Evolutionary conservation across 2,329 filamentous ascomycete genomes (phyloP), one percentile per base, ranked within the genome.

Genomic region (Fusarium burgessii): DNA sequence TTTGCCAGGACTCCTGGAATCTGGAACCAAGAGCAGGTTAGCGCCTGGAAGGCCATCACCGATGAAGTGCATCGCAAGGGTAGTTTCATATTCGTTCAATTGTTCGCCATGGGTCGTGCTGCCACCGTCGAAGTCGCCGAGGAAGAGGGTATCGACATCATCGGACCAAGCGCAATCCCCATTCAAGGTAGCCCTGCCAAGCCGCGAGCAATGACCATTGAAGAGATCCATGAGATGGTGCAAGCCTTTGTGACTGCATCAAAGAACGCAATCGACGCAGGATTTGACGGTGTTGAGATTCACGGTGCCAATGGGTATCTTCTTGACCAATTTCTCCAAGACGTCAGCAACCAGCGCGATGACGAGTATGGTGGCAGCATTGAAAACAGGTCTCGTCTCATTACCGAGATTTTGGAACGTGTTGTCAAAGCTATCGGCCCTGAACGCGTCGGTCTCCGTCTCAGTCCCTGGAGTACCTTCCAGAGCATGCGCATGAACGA

Each of bases 221-320:
- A 85, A 0, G 91, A 94, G 29, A 94, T 95, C 55, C 81, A 89
- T 50, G 78, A 84, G 2, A 83, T 90, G 66, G 89, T 91, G 69
- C 76, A 79, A 1, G 87, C 87, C 0, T 93, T 86, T 77, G 86
- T 84, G 1, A 83, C 81, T 0, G 86, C 87, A 0, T 80, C 86
- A 0, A 83, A 84, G 69, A 84, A 88, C 13, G 87, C 91, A 0
- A 78, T 93, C 0, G 82, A 83, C 0, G 89, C 88, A 1, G 92
- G 92, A 0, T 91, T 91, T 35, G 92, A 95, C 73, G 90, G 89
- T 1, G 87, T 95, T 47, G 92, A 95, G 68, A 77, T 84, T 6
- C 84, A 88, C 50, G 84, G 78, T 1, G 87, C 86, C 1, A 89
- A 90, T 60, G 89, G 89, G 0, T 92, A 91, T 66, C 80, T 92